A percentile compares a stretch with the other conserved stretches of the same genome.
Evolutionary conservation across 1,284 basidiomycete genomes (phyloP).

Genomic region (Sporisorium scitamineum): DNA sequence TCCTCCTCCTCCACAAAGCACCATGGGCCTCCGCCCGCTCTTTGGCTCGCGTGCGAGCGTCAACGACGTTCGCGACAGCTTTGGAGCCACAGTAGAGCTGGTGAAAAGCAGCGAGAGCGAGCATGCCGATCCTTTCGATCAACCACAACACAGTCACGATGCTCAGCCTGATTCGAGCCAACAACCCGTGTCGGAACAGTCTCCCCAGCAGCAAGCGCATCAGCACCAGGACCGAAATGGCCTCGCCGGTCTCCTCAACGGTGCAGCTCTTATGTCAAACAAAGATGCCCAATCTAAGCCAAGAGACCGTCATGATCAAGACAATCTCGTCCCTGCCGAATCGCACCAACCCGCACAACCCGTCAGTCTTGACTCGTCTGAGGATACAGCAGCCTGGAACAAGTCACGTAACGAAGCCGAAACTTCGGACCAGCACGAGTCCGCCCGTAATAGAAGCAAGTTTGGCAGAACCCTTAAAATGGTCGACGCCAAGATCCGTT

Average conservation of each 20-base stretch:
- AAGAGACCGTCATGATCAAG: constrained; percentile 19
- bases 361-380: not conserved
- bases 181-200: not conserved
- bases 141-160: not conserved
- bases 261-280: constrained; percentile 33
- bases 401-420: constrained; percentile 26
- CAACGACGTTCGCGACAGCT: constrained; percentile 36
- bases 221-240: constrained; percentile 5
- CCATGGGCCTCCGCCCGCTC: constrained; percentile 34
- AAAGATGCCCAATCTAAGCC: constrained; percentile 27
- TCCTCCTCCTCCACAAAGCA: not conserved
- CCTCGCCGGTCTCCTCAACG: constrained; percentile 33
- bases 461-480: constrained; percentile 36
- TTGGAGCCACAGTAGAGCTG: constrained; percentile 28
- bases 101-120: constrained; percentile 41
- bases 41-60: constrained; percentile 43
- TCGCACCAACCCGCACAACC: not conserved
- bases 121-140: constrained; percentile 4
- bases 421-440: constrained; percentile 24
- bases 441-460: constrained; percentile 9
- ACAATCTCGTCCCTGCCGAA: constrained; percentile 3
- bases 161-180: not conserved
- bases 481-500: constrained; percentile 33
- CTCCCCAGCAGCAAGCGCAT: constrained; percentile 2
- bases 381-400: constrained; percentile 34